Percentiles rank a stretch among this genome's conserved stretches.
These are phyloP conservation scores for Suillus bovinus DNA, from an alignment of 768 basidiomycete species.

Conservation along the genomic window DNA sequence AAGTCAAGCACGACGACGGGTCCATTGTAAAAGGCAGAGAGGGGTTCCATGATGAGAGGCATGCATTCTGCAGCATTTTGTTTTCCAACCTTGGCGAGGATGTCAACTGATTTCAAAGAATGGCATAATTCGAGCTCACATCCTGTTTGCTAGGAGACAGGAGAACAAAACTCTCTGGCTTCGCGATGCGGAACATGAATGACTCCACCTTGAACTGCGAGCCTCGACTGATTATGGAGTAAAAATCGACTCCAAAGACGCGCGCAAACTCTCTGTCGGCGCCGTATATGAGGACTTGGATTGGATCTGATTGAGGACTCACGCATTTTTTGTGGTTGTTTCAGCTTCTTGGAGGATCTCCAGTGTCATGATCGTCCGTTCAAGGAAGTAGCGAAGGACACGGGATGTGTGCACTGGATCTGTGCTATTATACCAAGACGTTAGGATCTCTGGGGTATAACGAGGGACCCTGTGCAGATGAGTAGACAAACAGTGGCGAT, in stretches of 20 bases:
- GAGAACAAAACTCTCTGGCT: constrained; percentile 91
- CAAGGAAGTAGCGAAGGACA: constrained; percentile 62
- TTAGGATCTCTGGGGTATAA: constrained; percentile 62
- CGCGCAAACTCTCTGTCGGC: constrained; percentile 86
- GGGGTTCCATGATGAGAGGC: constrained; percentile 93
- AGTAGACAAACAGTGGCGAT: constrained; percentile 2
- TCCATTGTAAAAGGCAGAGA: constrained; percentile 89
- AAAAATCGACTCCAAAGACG: constrained; percentile 97
- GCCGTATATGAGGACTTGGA: not conserved
- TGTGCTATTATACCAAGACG: constrained; percentile 64
- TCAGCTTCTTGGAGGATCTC: constrained; percentile 83
- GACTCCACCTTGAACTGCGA: constrained; percentile 99
- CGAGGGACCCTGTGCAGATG: constrained; percentile 63
- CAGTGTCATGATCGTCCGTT: constrained; percentile 67
- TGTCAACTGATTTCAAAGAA: not conserved
- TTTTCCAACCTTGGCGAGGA: constrained; percentile 70
- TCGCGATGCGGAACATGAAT: constrained; percentile 96
- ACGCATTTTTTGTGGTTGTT: constrained; percentile 89
- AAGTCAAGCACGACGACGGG: constrained; percentile 95
- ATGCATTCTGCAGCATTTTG: constrained; percentile 97
- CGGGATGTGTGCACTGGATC: constrained; percentile 54
- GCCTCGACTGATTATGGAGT: constrained; percentile 90
- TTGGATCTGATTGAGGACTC: constrained; percentile 7
- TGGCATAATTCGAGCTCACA: constrained; percentile 42
- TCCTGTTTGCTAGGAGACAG: constrained; percentile 87